A percentile compares a stretch with the other conserved stretches of the same genome.
Evolutionary conservation across 1,284 basidiomycete genomes (phyloP).

Genomic region (Trametes versicolor): DNA sequence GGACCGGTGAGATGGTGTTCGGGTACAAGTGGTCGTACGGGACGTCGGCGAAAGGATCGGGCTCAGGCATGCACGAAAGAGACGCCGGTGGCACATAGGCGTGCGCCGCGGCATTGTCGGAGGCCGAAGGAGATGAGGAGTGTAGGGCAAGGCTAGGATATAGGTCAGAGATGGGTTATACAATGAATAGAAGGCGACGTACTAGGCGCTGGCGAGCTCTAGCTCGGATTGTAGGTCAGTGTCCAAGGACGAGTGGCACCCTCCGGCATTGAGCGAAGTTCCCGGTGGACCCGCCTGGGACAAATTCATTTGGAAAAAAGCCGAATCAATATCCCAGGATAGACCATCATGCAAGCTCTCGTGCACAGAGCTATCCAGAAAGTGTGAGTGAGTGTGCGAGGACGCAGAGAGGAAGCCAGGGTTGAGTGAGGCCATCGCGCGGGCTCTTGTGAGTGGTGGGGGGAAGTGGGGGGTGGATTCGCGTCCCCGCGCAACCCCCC

Average conservation of each 20-base stretch:
- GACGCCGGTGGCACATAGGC: not conserved
- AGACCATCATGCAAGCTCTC: not conserved
- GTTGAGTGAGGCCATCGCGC: not conserved
- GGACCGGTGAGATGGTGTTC: not conserved
- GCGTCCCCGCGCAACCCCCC: not conserved
- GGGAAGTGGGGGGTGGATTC: not conserved
- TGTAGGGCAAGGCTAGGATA: not conserved
- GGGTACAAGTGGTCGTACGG: not conserved
- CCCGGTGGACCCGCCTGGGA: not conserved
- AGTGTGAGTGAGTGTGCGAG: not conserved
- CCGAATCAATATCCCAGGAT: not conserved
- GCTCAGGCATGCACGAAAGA: not conserved
- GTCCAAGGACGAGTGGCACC: not conserved
- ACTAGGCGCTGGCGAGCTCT: not conserved
- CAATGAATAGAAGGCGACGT: not conserved
- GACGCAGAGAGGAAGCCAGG: not conserved
- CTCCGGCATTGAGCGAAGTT: not conserved
- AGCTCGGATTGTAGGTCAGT: not conserved
- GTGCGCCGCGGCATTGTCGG: not conserved
- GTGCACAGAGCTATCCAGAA: not conserved
- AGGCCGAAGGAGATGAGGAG: not conserved
- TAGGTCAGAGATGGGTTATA: not conserved
- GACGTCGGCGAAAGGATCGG: not conserved
- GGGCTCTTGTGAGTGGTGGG: not conserved
- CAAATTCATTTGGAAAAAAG: too few species aligned